Conservation (phyloP, 2,329 filamentous ascomycete species). For the Kalmusia sp. region DNA sequence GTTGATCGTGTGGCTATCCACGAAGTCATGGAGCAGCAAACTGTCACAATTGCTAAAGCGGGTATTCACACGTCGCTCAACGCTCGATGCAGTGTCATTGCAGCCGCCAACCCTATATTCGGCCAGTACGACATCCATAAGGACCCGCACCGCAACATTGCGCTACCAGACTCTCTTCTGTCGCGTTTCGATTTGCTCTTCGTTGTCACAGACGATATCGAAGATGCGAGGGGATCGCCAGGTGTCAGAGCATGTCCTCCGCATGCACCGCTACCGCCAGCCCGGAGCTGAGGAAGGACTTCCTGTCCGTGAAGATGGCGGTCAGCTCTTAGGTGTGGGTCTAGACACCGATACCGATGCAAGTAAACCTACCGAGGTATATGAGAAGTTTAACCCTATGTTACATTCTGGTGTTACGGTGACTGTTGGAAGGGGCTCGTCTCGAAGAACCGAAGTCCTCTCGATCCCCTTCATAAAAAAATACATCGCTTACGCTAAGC, state of each 20-base stretch:
- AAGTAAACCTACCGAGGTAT: slow-evolving; percentile 84
- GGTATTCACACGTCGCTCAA: slow-evolving; percentile 98
- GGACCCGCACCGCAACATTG: slow-evolving; percentile 98
- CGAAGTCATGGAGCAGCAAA: slow-evolving; percentile 99
- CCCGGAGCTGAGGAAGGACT: slow-evolving; percentile 93
- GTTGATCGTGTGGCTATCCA: slow-evolving; percentile 97
- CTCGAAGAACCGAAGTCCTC: slow-evolving; percentile 83
- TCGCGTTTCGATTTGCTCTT: slow-evolving; percentile 99
- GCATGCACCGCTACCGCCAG: slow-evolving; percentile 95
- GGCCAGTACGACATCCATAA: slow-evolving; percentile 99
- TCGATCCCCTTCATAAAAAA: slow-evolving; percentile 99
- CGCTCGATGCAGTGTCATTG: slow-evolving; percentile 93
- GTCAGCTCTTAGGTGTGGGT: slow-evolving; percentile 86
- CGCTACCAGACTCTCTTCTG: slow-evolving; percentile 91
- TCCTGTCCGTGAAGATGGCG: slow-evolving; percentile 85
- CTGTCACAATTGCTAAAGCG: slow-evolving; percentile 97
- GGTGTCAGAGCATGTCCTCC: slow-evolving; percentile 93
- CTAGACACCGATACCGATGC: slow-evolving; percentile 77
- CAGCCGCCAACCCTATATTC: slow-evolving; percentile 96
- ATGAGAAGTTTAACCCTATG: slow-evolving; percentile 96
- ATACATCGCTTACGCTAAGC: slow-evolving; percentile 98
- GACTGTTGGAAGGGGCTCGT: slow-evolving; percentile 74
- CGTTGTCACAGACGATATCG: slow-evolving; percentile 97
- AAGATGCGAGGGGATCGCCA: slow-evolving; percentile 89
- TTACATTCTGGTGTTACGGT: slow-evolving; percentile 88